phyloP scores from a whole-genome alignment of 2,329 filamentous ascomycete species.

The Venturia oleaginea region DNA sequence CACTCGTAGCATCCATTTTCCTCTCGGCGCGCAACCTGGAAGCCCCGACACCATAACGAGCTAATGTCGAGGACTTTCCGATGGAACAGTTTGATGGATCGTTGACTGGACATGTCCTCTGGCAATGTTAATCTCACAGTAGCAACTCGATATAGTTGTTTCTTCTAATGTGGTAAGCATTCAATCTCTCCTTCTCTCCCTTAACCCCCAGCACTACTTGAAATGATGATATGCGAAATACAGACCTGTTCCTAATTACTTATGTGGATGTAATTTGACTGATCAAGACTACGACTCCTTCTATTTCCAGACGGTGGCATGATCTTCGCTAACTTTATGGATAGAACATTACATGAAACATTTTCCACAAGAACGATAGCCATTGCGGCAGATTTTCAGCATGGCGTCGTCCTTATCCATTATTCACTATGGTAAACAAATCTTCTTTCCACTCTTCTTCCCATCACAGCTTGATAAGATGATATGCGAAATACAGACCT shows the following conservation, averaged over 20 bases:
- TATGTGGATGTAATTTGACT: constrained; percentile 4
- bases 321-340: neutral
- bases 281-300: neutral
- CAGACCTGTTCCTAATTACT: constrained; percentile 9
- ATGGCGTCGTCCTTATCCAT: neutral
- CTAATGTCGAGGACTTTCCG: neutral
- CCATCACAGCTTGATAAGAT: neutral
- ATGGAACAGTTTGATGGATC: neutral
- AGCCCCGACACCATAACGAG: neutral
- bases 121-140: neutral
- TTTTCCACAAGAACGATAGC: neutral
- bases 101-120: neutral
- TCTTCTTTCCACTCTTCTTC: neutral
- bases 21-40: neutral
- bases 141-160: neutral
- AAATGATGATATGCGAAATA: constrained; percentile 8
- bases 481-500: constrained; percentile 7
- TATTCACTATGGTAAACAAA: neutral
- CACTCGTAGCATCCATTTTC: neutral
- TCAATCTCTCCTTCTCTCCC: neutral
- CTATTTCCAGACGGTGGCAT: neutral
- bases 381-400: neutral
- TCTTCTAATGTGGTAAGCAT: neutral
- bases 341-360: neutral
- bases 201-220: neutral